Evolutionary conservation across 257 asterid genomes (phyloP), one percentile per base, ranked within the genome.

Genomic region (Striga asiatica): DNA sequence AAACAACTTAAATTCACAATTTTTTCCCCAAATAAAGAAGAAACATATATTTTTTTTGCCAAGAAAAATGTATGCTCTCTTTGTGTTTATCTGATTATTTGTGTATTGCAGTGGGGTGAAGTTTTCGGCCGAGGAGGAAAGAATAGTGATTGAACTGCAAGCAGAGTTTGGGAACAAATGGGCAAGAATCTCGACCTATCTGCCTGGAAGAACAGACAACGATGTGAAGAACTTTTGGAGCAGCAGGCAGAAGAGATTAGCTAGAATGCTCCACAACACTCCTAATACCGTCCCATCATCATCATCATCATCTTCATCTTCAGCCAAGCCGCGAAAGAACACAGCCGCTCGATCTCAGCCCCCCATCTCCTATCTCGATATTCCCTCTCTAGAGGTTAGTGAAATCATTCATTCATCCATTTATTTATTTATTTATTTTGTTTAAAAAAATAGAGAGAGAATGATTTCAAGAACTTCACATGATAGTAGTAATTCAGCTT

Each of bases 151-250:
- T 4, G 92, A 89, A 47, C 74, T 85, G 38, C 97, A 85, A 68
- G 95, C 85, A 18, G 81, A 76, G 25, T 76, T 76, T 45, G 95
- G 97, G 10, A 88, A 88, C 80, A 88, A 85, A 74, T 88, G 97
- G 97, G 95, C 97, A 0, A 79, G 63, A 74, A 89, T 88, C 16
- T 80, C 95, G 0, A 85, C 94, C 11, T 80, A 71, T 72, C 58
- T 60, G 58, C 73, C 80, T 0, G 97, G 97, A 13, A 72, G 97
- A 78, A 88, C 95, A 1, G 97, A 88, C 64, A 88, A 88, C 34
- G 95, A 88, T 61, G 97, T 88, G 23, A 88, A 88, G 82, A 88
- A 85, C 68, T 88, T 88, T 45, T 88, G 97, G 97, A 88, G 95
- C 66, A 82, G 95, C 43, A 69, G 94, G 73, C 82, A 77, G 67